A percentile compares a stretch with the other conserved stretches of the same genome.
Conservation (phyloP, 2,329 filamentous ascomycete species). For the Colletotrichum eleusines region DNA sequence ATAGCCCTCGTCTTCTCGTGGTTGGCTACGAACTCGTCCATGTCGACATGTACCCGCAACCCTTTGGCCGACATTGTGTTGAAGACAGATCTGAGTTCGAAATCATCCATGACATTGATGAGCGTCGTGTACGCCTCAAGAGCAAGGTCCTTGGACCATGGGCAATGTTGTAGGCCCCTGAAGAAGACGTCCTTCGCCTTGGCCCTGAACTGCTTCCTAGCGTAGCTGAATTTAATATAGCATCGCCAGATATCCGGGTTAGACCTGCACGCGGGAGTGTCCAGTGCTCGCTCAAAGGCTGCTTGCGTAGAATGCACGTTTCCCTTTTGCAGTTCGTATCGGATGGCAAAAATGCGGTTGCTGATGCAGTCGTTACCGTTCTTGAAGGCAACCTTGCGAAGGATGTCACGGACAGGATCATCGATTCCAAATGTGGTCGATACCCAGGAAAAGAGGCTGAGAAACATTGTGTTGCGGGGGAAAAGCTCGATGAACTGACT, state of each 20-base stretch:
- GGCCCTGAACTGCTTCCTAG: conserved; percentile 52
- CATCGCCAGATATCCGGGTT: conserved; percentile 61
- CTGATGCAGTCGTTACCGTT: conserved; percentile 55
- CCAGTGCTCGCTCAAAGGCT: conserved; percentile 66
- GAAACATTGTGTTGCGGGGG: conserved; percentile 81
- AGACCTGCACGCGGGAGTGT: conserved; percentile 53
- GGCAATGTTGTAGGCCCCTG: conserved; percentile 60
- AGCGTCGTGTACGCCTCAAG: conserved; percentile 65
- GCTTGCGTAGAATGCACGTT: conserved; percentile 63
- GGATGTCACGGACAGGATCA: conserved; percentile 78
- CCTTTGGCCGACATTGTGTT: conserved; percentile 63
- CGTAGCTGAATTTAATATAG: conserved; percentile 62
- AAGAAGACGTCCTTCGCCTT: conserved; percentile 63
- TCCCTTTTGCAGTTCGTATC: conserved; percentile 62
- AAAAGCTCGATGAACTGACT: conserved; percentile 71
- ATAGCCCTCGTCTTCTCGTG: conserved; percentile 46
- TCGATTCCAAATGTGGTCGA: conserved; percentile 79
- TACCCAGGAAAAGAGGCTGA: conserved; percentile 79
- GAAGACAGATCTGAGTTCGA: conserved; percentile 63
- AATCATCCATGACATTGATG: conserved; percentile 57
- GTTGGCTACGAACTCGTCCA: conserved; percentile 60
- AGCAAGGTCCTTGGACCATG: conserved; percentile 62
- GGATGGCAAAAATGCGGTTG: conserved; percentile 63
- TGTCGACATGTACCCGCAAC: conserved; percentile 62
- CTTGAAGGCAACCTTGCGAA: conserved; percentile 65